Conservation (phyloP, 306 rosid species). For the Vigna nakashimae region DNA sequence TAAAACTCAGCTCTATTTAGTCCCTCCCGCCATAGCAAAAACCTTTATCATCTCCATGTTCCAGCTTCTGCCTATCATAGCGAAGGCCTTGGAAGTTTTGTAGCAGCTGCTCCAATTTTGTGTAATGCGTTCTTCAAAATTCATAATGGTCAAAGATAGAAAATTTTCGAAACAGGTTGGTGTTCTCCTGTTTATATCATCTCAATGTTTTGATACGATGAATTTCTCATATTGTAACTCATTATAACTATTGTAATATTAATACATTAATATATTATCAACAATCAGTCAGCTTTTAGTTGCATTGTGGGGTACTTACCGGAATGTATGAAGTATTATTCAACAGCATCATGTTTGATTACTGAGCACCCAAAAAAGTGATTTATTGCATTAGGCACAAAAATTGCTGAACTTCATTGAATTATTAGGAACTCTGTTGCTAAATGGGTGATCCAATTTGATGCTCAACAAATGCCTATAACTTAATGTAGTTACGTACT, state of each 20-base stretch:
- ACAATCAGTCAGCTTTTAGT: not conserved
- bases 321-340: not conserved
- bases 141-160: conserved; percentile 6
- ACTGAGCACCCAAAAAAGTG: not conserved
- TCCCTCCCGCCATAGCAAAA: not conserved
- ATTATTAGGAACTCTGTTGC: too few species aligned
- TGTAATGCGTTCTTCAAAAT: not conserved
- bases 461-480: too few species aligned
- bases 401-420: not conserved
- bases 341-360: not conserved
- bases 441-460: too few species aligned
- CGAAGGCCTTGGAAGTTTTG: conserved; percentile 11
- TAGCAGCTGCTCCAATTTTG: conserved; percentile 27
- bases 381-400: not conserved
- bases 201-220: conserved; percentile 12
- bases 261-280: not conserved
- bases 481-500: too few species aligned
- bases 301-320: not conserved
- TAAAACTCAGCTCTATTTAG: not conserved
- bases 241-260: conserved; percentile 14
- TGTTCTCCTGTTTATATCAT: conserved; percentile 22
- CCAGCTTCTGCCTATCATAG: conserved; percentile 24
- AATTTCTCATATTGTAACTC: not conserved
- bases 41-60: conserved; percentile 21
- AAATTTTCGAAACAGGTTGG: conserved; percentile 15